Conservation (phyloP, 1,139 yeast genomes). For the Sugiyamaella paludigena region DNA sequence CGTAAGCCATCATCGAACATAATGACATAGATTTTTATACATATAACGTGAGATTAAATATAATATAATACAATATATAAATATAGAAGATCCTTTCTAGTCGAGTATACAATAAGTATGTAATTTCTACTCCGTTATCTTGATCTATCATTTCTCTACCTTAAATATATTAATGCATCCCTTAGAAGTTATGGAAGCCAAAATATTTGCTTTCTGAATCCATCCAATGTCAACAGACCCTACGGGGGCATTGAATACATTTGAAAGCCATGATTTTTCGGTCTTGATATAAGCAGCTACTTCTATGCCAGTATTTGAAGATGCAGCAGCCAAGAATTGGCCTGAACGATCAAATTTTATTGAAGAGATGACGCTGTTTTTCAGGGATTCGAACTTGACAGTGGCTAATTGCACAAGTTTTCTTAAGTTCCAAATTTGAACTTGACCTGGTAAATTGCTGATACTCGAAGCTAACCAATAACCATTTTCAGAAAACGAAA, state of each 20-base stretch:
- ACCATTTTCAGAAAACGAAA: constrained; percentile 65
- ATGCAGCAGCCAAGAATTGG: constrained; percentile 30
- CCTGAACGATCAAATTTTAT: constrained; percentile 48
- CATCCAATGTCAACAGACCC: constrained; percentile 23
- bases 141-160: neutral
- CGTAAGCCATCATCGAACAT: constrained; percentile 22
- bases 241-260: constrained; percentile 4
- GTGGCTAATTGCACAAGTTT: constrained; percentile 25
- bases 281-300: constrained; percentile 24
- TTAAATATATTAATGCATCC: constrained; percentile 24
- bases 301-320: constrained; percentile 21
- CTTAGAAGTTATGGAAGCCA: constrained; percentile 24
- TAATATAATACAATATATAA: constrained; percentile 5
- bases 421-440: constrained; percentile 28
- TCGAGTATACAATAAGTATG: no score
- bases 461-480: constrained; percentile 52
- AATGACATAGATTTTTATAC: constrained; percentile 1
- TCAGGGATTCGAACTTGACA: constrained; percentile 25
- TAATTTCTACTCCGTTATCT: neutral
- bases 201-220: constrained; percentile 23
- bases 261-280: constrained; percentile 22
- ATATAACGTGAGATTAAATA: constrained; percentile 2
- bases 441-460: constrained; percentile 30
- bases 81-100: neutral
- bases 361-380: constrained; percentile 12